Evolutionary conservation across 208 protist species (phyloP), one percentile per base, ranked within the genome.

Genomic region (Acanthamoeba lenticulata): DNA sequence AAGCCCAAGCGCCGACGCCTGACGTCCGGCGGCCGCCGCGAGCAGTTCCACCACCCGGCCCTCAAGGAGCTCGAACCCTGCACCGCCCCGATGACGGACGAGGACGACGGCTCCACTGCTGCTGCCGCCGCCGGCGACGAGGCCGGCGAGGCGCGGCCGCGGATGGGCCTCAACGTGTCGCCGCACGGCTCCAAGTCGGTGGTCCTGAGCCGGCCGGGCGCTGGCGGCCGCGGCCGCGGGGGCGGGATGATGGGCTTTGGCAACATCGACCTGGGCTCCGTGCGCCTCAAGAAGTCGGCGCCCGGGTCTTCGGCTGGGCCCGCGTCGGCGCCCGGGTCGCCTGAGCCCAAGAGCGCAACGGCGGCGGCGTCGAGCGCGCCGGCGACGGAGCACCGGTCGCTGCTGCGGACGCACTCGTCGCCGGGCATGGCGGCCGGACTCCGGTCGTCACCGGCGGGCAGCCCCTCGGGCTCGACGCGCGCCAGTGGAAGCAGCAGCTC

Each of bases 51-150:
- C 29, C 72, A 83, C 42, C 72, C 72, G 42, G 72, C 72, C 42
- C 72, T 83, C 42, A 83, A 83, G 72, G 72, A 83, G 72, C 72
- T 83, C 72, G 72, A 83, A 38, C 40, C 72, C 42, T 83, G 72
- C 42, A 83, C 72, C 17, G 69, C 36, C 24, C 32, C 69, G 6
- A 5, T 79, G 24, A 32, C 36, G 24, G 69, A 79, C 15, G 32
- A 57, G 19, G 49, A 57, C 9, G 49, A 57, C n/a, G n/a, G n/a
- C n/a, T n/a, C n/a, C n/a, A n/a, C n/a, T n/a, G 49, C 49, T 24
- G 49, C 57, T 2, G 34, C 62, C 62, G 55, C 5, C 62, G 27
- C 6, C 24, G 62, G 27, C 32, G 62, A 72, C 62, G 62, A 72
- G 4, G 55, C 55, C 21, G 15, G 21, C 11, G 55, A 11, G 15